Evolutionary conservation across 495 filamentous ascomycete genomes (phyloP).

Genomic region (Talaromyces trachyspermus): DNA sequence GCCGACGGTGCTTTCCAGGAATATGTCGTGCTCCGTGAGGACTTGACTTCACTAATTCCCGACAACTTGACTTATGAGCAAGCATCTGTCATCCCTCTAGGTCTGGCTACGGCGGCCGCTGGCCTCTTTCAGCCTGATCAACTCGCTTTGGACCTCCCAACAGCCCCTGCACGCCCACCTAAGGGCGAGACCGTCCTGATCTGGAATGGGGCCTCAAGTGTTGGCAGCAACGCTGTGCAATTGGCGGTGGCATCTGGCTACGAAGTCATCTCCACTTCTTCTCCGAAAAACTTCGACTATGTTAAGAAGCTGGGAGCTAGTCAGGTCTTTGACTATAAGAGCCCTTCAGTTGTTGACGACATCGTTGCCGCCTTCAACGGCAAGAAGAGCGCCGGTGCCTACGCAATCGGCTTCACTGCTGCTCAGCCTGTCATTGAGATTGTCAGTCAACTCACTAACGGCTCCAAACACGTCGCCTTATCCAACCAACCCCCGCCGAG

Average conservation of each 20-base stretch:
- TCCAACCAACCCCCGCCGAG: conserved; percentile 7
- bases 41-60: conserved; percentile 23
- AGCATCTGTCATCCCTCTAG: conserved; percentile 32
- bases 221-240: conserved; percentile 37
- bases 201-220: conserved; percentile 43
- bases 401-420: neutral
- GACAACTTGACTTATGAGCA: conserved; percentile 29
- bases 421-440: neutral
- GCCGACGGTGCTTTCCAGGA: conserved; percentile 40
- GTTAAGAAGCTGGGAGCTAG: conserved; percentile 37
- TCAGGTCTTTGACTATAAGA: conserved; percentile 38
- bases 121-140: conserved; percentile 9
- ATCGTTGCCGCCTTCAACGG: conserved; percentile 2
- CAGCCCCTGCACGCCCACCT: neutral
- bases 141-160: neutral
- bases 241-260: conserved; percentile 32
- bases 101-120: conserved; percentile 21
- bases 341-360: conserved; percentile 25
- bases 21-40: conserved; percentile 18
- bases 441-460: neutral
- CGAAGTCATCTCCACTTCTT: conserved; percentile 38
- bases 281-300: conserved; percentile 32
- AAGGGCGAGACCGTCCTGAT: conserved; percentile 20
- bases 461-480: neutral
- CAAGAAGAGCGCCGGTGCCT: conserved; percentile 1